phyloP scores from a whole-genome alignment of 345 rosid genomes.

The Boechera divaricarpa region DNA sequence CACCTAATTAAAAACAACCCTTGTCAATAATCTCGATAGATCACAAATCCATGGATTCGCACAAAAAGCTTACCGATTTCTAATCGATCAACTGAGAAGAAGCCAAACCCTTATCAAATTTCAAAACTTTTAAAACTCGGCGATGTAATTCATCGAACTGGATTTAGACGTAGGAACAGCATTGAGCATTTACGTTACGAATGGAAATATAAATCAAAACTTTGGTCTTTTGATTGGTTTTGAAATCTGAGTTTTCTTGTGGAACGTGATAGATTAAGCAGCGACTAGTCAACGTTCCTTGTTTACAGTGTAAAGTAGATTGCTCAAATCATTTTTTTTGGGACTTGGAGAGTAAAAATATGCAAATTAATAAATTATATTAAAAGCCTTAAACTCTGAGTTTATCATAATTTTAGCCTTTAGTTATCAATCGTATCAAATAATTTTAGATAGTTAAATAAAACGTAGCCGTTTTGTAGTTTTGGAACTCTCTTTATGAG shows the following conservation, averaged over 20 bases:
- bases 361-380: background rate
- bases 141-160: constrained; percentile 16
- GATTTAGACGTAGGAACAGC: constrained; percentile 5
- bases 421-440: background rate
- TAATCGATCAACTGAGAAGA: constrained; percentile 16
- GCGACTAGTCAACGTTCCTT: constrained; percentile 41
- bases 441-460: no score
- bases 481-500: background rate
- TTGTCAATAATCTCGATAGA: constrained; percentile 4
- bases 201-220: background rate
- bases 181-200: constrained; percentile 10
- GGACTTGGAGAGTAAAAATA: background rate
- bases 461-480: constrained; percentile 1
- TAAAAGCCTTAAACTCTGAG: background rate
- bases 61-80: constrained; percentile 27
- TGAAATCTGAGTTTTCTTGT: constrained; percentile 41
- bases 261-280: constrained; percentile 28
- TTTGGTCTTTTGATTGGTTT: constrained; percentile 31
- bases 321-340: constrained; percentile 24
- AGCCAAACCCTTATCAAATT: constrained; percentile 23
- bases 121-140: constrained; percentile 1
- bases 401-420: background rate
- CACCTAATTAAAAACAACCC: background rate
- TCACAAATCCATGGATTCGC: constrained; percentile 2
- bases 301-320: constrained; percentile 32